phyloP scores from a whole-genome alignment of 257 asterid species.

The Plantago ovata region DNA sequence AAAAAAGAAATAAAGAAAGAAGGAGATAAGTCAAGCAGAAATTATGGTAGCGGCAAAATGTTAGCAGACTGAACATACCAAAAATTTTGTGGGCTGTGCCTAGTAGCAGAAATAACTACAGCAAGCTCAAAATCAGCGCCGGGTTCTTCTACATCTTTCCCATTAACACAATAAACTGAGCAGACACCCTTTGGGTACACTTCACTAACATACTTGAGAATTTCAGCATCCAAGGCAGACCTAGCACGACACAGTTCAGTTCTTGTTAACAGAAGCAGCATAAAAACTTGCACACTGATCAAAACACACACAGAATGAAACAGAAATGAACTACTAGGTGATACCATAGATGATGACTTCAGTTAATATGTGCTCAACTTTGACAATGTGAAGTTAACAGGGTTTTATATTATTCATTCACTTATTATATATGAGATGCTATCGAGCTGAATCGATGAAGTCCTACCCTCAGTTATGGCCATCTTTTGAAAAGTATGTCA shows the following conservation, averaged over 20 bases:
- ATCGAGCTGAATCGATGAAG: no score
- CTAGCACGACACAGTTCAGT: constrained; percentile 35
- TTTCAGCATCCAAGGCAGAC: constrained; percentile 80
- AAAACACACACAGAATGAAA: constrained; percentile 1
- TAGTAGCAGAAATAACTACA: constrained; percentile 87
- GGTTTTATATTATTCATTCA: no score
- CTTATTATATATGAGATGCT: no score
- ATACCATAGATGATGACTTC: background rate
- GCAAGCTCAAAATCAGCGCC: constrained; percentile 87
- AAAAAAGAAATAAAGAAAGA: no score
- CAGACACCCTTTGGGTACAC: constrained; percentile 86
- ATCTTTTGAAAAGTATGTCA: no score
- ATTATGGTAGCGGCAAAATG: no score
- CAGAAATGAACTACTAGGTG: background rate
- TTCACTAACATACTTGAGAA: constrained; percentile 77
- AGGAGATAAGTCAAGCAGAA: no score
- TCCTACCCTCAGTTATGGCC: no score
- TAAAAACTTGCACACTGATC: constrained; percentile 2
- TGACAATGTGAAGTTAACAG: no score
- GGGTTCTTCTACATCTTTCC: constrained; percentile 83
- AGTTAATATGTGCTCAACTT: no score
- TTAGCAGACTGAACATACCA: constrained; percentile 54
- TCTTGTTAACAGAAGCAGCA: constrained; percentile 22
- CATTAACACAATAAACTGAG: constrained; percentile 72
- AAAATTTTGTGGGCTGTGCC: constrained; percentile 92